phyloP scores from a whole-genome alignment of 495 filamentous ascomycete species.

The Neurospora sp. region DNA sequence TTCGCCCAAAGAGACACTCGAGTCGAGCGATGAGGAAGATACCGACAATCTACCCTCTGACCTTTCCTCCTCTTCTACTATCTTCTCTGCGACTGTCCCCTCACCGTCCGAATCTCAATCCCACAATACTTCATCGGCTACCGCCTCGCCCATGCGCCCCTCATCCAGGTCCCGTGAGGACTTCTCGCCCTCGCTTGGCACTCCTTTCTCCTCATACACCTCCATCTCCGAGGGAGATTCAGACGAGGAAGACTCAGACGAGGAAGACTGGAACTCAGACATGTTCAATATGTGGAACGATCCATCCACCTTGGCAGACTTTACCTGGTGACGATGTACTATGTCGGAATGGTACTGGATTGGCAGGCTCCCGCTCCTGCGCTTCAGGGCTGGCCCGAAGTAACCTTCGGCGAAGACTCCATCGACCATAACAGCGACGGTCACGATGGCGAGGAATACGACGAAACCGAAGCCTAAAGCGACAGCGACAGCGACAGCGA shows the following conservation, averaged over 20 bases:
- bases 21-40: no score
- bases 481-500: no score
- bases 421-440: no score
- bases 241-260: background rate
- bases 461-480: no score
- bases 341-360: background rate
- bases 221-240: background rate
- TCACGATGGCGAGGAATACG: no score
- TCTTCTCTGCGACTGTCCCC: background rate
- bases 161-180: background rate
- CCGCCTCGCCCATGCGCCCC: background rate
- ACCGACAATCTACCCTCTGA: no score
- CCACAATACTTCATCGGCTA: background rate
- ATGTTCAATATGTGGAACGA: no score
- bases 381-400: no score
- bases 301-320: background rate
- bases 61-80: no score
- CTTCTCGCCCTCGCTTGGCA: background rate
- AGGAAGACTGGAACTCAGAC: no score
- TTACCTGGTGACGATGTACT: background rate
- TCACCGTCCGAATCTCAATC: background rate
- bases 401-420: no score
- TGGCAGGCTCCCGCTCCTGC: background rate
- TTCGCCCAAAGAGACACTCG: background rate
- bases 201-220: background rate